Evolutionary conservation across 1,139 yeast species (phyloP), one percentile per base, ranked within the genome.

Genomic region (Entelexis paramagnoliae): DNA sequence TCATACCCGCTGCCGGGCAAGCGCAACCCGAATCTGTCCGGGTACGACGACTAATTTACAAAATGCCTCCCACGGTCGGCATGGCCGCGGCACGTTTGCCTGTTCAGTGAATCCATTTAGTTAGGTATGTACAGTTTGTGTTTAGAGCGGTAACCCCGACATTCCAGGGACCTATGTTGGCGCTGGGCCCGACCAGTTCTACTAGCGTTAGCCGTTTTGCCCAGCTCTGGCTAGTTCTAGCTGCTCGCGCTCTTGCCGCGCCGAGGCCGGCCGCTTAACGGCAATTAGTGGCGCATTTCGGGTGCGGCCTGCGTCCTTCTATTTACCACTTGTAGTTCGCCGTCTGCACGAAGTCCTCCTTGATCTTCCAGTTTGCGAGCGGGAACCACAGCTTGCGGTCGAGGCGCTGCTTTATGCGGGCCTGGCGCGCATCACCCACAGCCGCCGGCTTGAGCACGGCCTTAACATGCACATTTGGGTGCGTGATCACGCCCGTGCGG

Each of bases 391-490:
- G 55, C 49, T 57, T 59, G 26, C 54, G 52, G 49, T 58, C 63
- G 17, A 57, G 48, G 6, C 64, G 50, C 39, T 48, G 32, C 53
- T 56, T 55, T 24, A 53, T 47, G 45, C 52, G 30, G 20, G 39
- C 38, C 41, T 48, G 38, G 34, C 60, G 59, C 75, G 80, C 80
- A 20, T 72, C 76, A 55, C 78, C 66, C 8, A 84, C 75, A 5
- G 35, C n/a, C 35, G 44, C 41, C 40, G 60, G 60, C 66, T 80
- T 83, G 58, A 89, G 73, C 56, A 89, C 74, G 50, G 85, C 87
- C 68, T 83, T 80, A 47, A 89, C 79, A 66, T 91, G 96, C 52
- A 87, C 78, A 66, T 77, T 83, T 58, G 83, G 80, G 65, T 86
- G 94, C 41, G 75, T 76, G 50, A 85, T 77, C 50, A 84, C 69